A percentile compares a stretch with the other conserved stretches of the same genome.
Conservation (phyloP, 176 grass and related monocot genomes). For the Triticum monococcum region DNA sequence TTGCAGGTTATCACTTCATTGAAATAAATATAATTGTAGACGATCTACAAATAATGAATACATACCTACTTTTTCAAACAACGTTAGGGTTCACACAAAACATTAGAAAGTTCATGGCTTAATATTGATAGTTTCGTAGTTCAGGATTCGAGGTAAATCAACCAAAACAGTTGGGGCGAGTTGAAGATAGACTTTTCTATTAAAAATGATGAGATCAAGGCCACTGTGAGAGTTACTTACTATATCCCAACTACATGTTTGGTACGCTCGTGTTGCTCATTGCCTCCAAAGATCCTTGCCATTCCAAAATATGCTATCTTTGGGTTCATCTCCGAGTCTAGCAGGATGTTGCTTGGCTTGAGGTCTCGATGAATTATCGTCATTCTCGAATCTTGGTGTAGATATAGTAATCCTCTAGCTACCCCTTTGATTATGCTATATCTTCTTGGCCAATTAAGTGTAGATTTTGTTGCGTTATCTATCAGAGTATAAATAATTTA, state of each 20-base stretch:
- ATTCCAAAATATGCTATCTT: conserved; percentile 76
- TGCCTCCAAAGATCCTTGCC: conserved; percentile 61
- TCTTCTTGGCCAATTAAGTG: conserved; percentile 49
- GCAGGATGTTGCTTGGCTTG: conserved; percentile 64
- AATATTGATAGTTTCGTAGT: too few species aligned
- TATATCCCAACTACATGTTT: conserved; percentile 61
- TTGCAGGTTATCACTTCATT: too few species aligned
- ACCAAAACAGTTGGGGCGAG: too few species aligned
- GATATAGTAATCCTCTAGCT: conserved; percentile 54
- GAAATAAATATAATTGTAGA: too few species aligned
- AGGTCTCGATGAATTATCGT: conserved; percentile 60
- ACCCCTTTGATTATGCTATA: conserved; percentile 51
- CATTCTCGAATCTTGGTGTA: conserved; percentile 56
- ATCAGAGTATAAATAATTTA: too few species aligned
- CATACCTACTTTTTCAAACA: too few species aligned
- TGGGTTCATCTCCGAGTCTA: conserved; percentile 57
- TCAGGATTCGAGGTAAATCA: too few species aligned
- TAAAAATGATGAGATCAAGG: too few species aligned
- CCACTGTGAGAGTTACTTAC: not conserved
- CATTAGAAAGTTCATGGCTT: too few species aligned
- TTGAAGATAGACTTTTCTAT: too few species aligned
- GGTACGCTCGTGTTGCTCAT: conserved; percentile 54
- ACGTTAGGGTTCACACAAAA: too few species aligned
- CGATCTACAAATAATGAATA: too few species aligned
- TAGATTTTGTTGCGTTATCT: conserved; percentile 34